Evolutionary conservation across 2,329 filamentous ascomycete genomes (phyloP).

Genomic region (Trichoderma atroviride): DNA sequence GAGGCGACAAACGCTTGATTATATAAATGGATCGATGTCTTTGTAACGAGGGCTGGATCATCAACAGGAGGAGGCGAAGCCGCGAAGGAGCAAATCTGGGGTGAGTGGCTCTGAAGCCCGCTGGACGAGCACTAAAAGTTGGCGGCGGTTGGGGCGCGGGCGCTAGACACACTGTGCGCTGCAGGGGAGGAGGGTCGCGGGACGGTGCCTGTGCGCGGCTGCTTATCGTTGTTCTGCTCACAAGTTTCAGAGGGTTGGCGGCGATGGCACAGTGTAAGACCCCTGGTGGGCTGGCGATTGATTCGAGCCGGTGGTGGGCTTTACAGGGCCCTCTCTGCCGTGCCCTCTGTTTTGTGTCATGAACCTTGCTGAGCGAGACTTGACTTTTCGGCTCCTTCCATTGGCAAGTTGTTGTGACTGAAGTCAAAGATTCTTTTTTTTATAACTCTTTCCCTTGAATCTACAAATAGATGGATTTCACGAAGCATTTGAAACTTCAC

Average conservation of each 20-base stretch:
- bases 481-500: neutral
- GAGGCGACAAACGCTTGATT: neutral
- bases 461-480: neutral
- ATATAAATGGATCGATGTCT: neutral
- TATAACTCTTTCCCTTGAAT: neutral
- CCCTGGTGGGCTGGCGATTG: neutral
- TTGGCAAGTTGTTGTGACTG: neutral
- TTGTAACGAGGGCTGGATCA: neutral
- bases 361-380: neutral
- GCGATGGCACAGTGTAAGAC: constrained; percentile 6
- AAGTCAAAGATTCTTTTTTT: neutral
- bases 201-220: neutral
- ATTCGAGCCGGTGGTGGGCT: neutral
- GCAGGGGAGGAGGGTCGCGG: neutral
- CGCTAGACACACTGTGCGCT: constrained; percentile 15
- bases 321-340: neutral
- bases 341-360: constrained; percentile 5
- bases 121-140: neutral
- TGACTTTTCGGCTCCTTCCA: neutral
- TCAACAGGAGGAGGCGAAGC: constrained; percentile 26
- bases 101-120: neutral
- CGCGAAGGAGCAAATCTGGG: constrained; percentile 23
- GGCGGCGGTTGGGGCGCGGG: neutral
- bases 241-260: neutral
- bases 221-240: neutral